Conservation (phyloP, 768 basidiomycete genomes). For the Mycena galopus region DNA sequence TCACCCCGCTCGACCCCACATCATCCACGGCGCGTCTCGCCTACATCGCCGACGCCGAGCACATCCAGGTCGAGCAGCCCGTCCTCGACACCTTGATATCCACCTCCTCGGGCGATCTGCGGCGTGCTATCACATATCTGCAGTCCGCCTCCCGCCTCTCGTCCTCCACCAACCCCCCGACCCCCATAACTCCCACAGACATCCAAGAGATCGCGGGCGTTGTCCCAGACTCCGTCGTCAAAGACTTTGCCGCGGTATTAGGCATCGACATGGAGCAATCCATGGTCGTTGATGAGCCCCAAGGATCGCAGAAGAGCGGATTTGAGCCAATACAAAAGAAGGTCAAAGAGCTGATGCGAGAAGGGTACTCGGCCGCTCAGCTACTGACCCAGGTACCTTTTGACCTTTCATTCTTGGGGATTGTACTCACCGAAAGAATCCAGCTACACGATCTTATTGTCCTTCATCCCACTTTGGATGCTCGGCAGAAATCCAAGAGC, state of each 20-base stretch:
- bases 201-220: conserved; percentile 98
- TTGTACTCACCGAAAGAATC: background rate
- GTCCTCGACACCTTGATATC: conserved; percentile 82
- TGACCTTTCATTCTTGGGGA: conserved; percentile 39
- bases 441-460: conserved; percentile 94
- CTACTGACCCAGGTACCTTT: conserved; percentile 87
- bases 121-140: conserved; percentile 96
- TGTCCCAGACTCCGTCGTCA: conserved; percentile 82
- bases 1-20: conserved; percentile 87
- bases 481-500: conserved; percentile 84
- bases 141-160: conserved; percentile 95
- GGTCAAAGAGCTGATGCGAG: conserved; percentile 83
- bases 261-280: conserved; percentile 74
- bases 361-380: conserved; percentile 95
- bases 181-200: conserved; percentile 78
- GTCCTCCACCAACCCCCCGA: conserved; percentile 77
- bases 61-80: conserved; percentile 65
- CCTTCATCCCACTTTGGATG: conserved; percentile 83
- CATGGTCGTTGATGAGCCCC: conserved; percentile 67
- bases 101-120: conserved; percentile 91
- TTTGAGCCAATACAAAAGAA: conserved; percentile 77
- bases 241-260: conserved; percentile 74
- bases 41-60: conserved; percentile 85
- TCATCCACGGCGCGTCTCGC: conserved; percentile 83
- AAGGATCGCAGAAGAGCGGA: conserved; percentile 48